These are phyloP conservation scores for Syzygium jambos DNA, from an alignment of 345 rosid species.

Conservation along the genomic window DNA sequence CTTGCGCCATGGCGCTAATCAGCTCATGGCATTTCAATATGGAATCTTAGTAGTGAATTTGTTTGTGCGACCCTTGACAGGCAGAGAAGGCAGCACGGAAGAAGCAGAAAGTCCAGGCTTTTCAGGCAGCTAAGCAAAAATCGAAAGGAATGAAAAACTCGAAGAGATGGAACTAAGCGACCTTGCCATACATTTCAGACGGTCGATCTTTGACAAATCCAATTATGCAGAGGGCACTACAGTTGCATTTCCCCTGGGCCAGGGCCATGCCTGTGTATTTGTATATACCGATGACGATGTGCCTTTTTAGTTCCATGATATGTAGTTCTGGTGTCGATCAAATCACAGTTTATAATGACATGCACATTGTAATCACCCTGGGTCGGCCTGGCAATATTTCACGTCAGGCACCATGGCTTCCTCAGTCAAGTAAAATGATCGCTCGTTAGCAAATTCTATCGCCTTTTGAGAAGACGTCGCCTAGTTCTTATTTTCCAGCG, in stretches of 20 bases:
- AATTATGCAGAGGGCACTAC: background rate
- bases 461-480: background rate
- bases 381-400: background rate
- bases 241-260: background rate
- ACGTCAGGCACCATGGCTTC: background rate
- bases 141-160: conserved; percentile 75
- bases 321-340: background rate
- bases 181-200: background rate
- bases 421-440: background rate
- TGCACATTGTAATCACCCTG: background rate
- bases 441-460: background rate
- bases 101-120: conserved; percentile 87
- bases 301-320: background rate
- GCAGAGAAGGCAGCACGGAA: conserved; percentile 95
- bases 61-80: conserved; percentile 16
- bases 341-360: background rate
- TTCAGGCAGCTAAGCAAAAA: conserved; percentile 82
- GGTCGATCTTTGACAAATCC: background rate
- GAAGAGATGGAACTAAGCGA: conserved; percentile 87
- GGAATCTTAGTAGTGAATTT: background rate
- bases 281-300: background rate
- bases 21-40: background rate
- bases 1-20: background rate
- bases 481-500: background rate
- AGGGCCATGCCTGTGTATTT: background rate